Conservation (phyloP, 106 monocot species). For the Cymbidium sinense region DNA sequence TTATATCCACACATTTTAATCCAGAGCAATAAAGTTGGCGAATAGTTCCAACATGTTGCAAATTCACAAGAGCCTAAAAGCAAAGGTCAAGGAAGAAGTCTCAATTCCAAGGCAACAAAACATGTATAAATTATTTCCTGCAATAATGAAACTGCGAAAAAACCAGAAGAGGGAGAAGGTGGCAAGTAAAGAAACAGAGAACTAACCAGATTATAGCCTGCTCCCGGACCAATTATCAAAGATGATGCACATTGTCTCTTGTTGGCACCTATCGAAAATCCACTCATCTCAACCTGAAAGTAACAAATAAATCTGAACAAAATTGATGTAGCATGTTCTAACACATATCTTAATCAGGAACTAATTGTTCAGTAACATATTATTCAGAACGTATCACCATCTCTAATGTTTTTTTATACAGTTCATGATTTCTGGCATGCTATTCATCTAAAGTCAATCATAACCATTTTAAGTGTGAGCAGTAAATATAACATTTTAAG, state of each 20-base stretch:
- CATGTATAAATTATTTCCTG: not conserved
- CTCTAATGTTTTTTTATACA: no score
- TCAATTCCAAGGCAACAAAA: not conserved
- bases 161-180: not conserved
- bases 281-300: conserved; percentile 57
- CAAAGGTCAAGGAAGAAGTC: not conserved
- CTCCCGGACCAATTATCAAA: conserved; percentile 78
- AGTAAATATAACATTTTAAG: no score
- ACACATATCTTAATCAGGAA: not conserved
- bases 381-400: no score
- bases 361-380: not conserved
- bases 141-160: not conserved
- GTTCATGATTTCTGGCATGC: no score
- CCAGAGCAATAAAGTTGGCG: no score
- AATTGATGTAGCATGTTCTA: not conserved
- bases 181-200: not conserved
- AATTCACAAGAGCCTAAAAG: not conserved
- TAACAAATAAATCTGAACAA: not conserved
- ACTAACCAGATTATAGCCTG: conserved; percentile 89
- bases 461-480: no score
- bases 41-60: not conserved
- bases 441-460: no score
- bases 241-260: conserved; percentile 36
- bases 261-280: conserved; percentile 72
- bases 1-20: no score